Conservation (phyloP, 2,329 filamentous ascomycete genomes). For the Ampelomyces quisqualis region DNA sequence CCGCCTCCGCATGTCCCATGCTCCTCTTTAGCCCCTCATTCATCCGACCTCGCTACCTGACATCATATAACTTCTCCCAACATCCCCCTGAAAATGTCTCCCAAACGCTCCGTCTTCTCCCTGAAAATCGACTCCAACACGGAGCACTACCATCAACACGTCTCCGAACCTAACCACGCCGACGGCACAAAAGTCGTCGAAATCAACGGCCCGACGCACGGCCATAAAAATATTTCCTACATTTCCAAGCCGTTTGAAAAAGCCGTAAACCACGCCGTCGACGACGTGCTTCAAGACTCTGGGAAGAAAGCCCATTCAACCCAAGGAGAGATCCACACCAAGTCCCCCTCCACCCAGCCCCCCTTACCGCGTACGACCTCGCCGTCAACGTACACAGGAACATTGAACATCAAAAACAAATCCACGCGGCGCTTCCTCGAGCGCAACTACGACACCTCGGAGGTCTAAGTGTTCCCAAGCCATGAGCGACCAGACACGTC, state of each 20-base stretch:
- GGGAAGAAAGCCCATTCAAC: conserved; percentile 26
- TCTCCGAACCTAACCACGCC: conserved; percentile 39
- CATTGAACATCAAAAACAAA: conserved; percentile 14
- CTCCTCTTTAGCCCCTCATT: conserved; percentile 17
- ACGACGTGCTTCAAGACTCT: conserved; percentile 32
- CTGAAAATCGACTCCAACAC: conserved; percentile 45
- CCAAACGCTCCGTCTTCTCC: conserved; percentile 40
- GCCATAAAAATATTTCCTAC: conserved; percentile 35
- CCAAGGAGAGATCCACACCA: conserved; percentile 23
- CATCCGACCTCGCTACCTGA: conserved; percentile 15
- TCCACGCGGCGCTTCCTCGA: conserved; percentile 20
- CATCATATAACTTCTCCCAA: conserved; percentile 23
- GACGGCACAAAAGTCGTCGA: conserved; percentile 37
- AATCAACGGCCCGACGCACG: conserved; percentile 36
- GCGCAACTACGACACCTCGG: conserved; percentile 36
- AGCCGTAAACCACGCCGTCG: conserved; percentile 33
- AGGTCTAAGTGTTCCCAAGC: conserved; percentile 24
- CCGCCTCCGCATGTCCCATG: conserved; percentile 20
- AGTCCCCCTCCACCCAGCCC: conserved; percentile 11
- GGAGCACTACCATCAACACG: conserved; percentile 42
- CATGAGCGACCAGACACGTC: conserved; percentile 23
- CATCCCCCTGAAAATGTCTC: conserved; percentile 15
- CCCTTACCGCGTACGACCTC: too few species aligned
- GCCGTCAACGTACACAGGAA: too few species aligned
- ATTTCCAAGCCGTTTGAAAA: conserved; percentile 43